phyloP scores from a whole-genome alignment of 108 stramenopile genomes.

The Mayamaea pseudoterrestris region DNA sequence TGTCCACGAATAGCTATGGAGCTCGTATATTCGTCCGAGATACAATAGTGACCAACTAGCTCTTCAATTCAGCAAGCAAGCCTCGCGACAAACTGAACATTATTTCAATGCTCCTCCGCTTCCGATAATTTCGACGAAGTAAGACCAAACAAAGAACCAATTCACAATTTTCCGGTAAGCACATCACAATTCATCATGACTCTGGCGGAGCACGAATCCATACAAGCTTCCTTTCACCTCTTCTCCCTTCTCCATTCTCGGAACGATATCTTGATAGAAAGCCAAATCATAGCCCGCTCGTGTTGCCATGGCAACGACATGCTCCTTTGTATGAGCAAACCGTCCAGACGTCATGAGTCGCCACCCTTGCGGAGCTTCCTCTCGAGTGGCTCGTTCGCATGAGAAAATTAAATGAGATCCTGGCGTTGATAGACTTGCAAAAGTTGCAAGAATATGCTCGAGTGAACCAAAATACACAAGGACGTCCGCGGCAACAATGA shows the following conservation, averaged over 20 bases:
- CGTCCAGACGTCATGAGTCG: constrained; percentile 41
- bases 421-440: constrained; percentile 9
- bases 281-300: constrained; percentile 26
- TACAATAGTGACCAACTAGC: no score
- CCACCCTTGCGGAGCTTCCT: constrained; percentile 43
- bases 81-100: no score
- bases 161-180: no score
- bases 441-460: constrained; percentile 26
- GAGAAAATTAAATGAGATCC: constrained; percentile 38
- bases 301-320: constrained; percentile 28
- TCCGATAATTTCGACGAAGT: no score
- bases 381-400: constrained; percentile 42
- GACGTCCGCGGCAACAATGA: constrained; percentile 67
- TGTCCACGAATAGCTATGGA: no score
- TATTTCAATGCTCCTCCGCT: no score
- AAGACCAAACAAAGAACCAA: no score
- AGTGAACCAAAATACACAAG: constrained; percentile 58
- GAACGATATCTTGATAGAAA: constrained; percentile 40
- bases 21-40: no score
- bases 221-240: constrained; percentile 55
- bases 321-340: constrained; percentile 57
- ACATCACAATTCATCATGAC: not conserved
- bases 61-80: no score
- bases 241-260: constrained; percentile 56
- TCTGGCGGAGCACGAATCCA: constrained; percentile 19